Evolutionary conservation across 495 filamentous ascomycete genomes (phyloP), one percentile per base, ranked within the genome.

Genomic region (Platismatia glauca): DNA sequence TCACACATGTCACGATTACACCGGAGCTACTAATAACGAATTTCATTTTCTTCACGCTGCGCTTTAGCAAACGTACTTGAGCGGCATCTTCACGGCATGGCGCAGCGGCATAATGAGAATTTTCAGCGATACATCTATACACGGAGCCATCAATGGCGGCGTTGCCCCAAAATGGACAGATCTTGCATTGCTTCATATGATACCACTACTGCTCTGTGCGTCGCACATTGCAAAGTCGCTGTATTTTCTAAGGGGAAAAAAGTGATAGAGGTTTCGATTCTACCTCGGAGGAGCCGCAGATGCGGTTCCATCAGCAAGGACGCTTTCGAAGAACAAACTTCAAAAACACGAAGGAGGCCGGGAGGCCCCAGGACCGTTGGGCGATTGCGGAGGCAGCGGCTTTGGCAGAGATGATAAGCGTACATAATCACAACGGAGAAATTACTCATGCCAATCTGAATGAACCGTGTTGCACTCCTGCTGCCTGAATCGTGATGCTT

Each of bases 161-260:
- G 39, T 39, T 53, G 29, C 29, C 27, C 27, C 29, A 24, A 50
- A 46, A 59, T 35, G 39, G 46, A 55, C 37, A 22, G 27, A 33
- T 18, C 31, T 24, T 38, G 24, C 27, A 22, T 57, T 38, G 22
- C 31, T 46, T 43, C 55, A 33, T 27, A 67, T 56, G 66, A 67
- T 65, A 67, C 66, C 66, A 67, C 56, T 60, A 61, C 66, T 64
- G 66, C 66, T 65, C 55, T 46, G 58, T 64, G 63, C 63, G 35
- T 46, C 27, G 59, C 59, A 66, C 35, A 58, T 62, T 62, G 64
- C 59, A 62, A 62, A 34, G 59, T 55, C 55, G 55, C 41, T 62
- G 18, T 33, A 24, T 58, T 35, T 66, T 35, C 20, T 57, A 20
- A 18, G 24, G 37, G 22, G 6, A 13, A 7, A 34, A 8, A 33